Evolutionary conservation across 1,284 basidiomycete genomes (phyloP).

Genomic region (Ustilago vetiveriae): DNA sequence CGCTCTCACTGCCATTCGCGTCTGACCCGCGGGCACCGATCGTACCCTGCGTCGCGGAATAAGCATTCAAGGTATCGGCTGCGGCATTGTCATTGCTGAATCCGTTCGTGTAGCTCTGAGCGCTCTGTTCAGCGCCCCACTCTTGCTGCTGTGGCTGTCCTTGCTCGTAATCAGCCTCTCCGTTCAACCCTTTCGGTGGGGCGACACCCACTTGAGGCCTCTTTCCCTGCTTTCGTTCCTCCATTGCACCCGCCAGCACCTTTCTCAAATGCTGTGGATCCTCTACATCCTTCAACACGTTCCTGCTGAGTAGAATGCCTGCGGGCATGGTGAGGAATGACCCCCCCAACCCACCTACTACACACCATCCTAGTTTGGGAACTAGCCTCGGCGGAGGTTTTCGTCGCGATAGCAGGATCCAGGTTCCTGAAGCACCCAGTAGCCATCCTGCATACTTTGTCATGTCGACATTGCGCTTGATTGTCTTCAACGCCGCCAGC

Average conservation of each 20-base stretch:
- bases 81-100: slow-evolving; percentile 2
- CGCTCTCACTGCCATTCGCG: neutral
- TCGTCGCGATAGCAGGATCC: slow-evolving; percentile 20
- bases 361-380: slow-evolving; percentile 18
- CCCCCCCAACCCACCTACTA: slow-evolving; percentile 36
- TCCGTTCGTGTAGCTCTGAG: slow-evolving; percentile 4
- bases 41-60: slow-evolving; percentile 10
- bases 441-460: slow-evolving; percentile 48
- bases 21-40: neutral
- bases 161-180: slow-evolving; percentile 19
- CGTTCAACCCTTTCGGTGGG: slow-evolving; percentile 33
- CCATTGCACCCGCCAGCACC: slow-evolving; percentile 35
- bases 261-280: slow-evolving; percentile 44
- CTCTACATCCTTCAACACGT: slow-evolving; percentile 34
- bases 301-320: slow-evolving; percentile 25
- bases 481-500: slow-evolving; percentile 28
- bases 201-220: slow-evolving; percentile 29
- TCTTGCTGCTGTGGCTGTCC: slow-evolving; percentile 13
- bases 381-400: slow-evolving; percentile 27
- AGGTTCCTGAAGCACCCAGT: slow-evolving; percentile 35
- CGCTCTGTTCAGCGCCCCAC: slow-evolving; percentile 29
- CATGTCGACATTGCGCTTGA: slow-evolving; percentile 46
- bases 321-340: slow-evolving; percentile 40
- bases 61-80: slow-evolving; percentile 16
- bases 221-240: slow-evolving; percentile 34